Evolutionary conservation across 2,329 filamentous ascomycete genomes (phyloP).

Genomic region (Colletotrichum tanaceti): DNA sequence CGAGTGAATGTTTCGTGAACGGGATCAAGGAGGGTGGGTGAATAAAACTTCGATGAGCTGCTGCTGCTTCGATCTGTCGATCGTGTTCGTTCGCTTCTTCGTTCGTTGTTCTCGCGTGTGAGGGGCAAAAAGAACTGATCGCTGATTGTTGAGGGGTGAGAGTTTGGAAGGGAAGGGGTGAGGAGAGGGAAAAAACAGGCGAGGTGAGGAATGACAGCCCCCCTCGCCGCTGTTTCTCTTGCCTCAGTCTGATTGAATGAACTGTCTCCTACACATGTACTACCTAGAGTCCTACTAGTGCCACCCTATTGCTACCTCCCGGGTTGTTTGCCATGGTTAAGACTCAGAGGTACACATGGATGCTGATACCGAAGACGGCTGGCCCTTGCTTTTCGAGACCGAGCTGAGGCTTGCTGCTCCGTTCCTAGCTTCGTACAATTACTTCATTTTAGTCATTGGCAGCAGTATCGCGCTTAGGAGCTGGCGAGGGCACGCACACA

Average conservation of each 20-base stretch:
- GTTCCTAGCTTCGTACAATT: constrained; percentile 7
- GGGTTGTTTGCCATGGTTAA: constrained; percentile 9
- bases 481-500: background rate
- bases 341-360: constrained; percentile 8
- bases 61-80: constrained; percentile 4
- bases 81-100: constrained; percentile 1
- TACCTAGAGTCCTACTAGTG: constrained; percentile 1
- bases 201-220: constrained; percentile 18
- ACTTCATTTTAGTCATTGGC: constrained; percentile 9
- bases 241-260: constrained; percentile 36
- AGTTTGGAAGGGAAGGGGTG: constrained; percentile 3
- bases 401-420: constrained; percentile 10
- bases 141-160: constrained; percentile 8
- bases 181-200: constrained; percentile 23
- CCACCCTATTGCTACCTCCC: constrained; percentile 18
- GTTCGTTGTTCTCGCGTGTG: constrained; percentile 3
- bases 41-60: background rate
- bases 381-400: background rate
- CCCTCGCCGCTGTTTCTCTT: constrained; percentile 24
- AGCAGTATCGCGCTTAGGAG: background rate
- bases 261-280: background rate
- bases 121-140: background rate
- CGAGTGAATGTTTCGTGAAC: constrained; percentile 10
- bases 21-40: background rate
- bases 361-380: constrained; percentile 13